Evolutionary conservation across 1,284 basidiomycete genomes (phyloP), one percentile per base, ranked within the genome.

Genomic region (Neotropicomus parvogracilis): DNA sequence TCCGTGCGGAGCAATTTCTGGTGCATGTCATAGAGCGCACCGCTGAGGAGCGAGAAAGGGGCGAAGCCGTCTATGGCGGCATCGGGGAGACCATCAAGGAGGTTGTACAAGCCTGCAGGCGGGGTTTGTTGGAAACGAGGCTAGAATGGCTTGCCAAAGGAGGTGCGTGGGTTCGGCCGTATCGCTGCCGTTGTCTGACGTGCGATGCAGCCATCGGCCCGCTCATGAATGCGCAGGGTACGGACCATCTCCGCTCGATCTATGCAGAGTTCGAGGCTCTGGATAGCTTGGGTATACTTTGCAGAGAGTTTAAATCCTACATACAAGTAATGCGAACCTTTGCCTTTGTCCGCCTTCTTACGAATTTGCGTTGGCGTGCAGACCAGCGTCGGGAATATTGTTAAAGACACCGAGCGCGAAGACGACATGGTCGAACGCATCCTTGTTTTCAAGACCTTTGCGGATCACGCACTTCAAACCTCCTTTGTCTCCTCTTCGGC

Each of bases 351-450:
- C 32, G 12, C 32, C 29, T 41, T 40, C 38, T 63, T 17, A 54
- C 33, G 1, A n/a, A 19, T 11, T 26, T 14, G 19, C 24, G 26
- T 14, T 28, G 37, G 27, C 36, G 27, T 44, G 27, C 45, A 88
- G 85, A 65, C 59, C 21, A 72, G 63, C 0, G 81, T 87, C 4
- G 64, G 73, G 46, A 57, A 57, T 17, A 83, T 90, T 52, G 83
- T 89, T 44, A 78, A 73, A 36, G 81, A 87, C 56, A 54, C 57
- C 16, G 59, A 70, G 50, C 70, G 73, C 44, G 79, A 91, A 55
- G 81, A 91, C 47, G 71, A 81, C 28, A 94, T 95, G 89, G 85
- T 95, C 7, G 75, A 82, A 17, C 75, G 78, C 12, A 78, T 95
- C 0, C 74, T 95, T 26, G 72, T 78, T 2, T 80, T 91, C 70